Evolutionary conservation across 768 basidiomycete genomes (phyloP).

Genomic region (Sarcomyxa edulis): DNA sequence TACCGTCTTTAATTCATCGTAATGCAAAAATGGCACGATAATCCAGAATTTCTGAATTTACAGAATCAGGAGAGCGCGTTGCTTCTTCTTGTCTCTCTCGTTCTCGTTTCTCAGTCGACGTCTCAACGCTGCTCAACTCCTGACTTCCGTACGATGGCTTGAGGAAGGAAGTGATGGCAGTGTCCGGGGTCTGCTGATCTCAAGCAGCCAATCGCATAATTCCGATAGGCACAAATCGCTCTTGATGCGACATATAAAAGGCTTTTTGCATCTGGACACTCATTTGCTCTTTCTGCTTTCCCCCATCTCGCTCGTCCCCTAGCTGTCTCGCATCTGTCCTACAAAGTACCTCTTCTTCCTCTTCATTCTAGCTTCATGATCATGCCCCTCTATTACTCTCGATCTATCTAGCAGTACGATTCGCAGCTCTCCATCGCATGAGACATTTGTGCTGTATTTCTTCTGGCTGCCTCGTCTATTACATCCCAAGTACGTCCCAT

Average conservation of each 20-base stretch:
- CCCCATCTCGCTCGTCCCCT: neutral
- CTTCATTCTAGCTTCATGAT: neutral
- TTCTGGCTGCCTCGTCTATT: no score
- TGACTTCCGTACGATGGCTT: no score
- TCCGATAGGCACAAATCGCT: constrained; percentile 41
- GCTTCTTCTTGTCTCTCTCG: no score
- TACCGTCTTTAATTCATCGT: no score
- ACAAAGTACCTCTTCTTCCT: neutral
- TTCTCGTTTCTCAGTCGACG: no score
- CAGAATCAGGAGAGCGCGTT: no score
- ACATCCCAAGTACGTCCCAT: neutral
- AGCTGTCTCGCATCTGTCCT: neutral
- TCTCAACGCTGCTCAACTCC: no score
- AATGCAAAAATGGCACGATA: no score
- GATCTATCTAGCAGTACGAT: neutral
- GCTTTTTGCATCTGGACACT: no score
- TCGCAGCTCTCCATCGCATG: neutral
- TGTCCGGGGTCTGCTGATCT: constrained; percentile 22
- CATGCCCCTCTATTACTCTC: neutral
- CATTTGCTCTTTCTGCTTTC: constrained; percentile 8
- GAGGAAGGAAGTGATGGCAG: no score
- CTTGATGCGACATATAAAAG: constrained; percentile 29
- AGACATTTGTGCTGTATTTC: no score
- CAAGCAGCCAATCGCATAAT: constrained; percentile 40
- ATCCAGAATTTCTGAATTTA: no score